A percentile compares a stretch with the other conserved stretches of the same genome.
phyloP scores from a whole-genome alignment of 371 early-diverging fungal species.

The Saksenaea oblongispora region DNA sequence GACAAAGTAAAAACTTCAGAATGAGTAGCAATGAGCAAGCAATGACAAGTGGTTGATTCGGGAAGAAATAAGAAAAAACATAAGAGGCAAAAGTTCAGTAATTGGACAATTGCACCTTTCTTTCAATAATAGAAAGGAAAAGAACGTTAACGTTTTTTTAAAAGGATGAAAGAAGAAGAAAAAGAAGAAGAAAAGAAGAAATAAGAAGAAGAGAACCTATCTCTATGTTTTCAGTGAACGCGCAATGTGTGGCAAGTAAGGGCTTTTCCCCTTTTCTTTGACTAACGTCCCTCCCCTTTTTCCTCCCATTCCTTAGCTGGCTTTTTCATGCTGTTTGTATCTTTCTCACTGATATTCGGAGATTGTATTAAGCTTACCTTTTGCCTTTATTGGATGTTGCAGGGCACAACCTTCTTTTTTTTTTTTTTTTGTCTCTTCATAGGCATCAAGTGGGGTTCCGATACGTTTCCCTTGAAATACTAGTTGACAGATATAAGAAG shows the following conservation, averaged over 20 bases:
- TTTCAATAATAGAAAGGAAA: not conserved
- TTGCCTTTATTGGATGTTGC: not conserved
- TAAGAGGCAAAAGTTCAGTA: not conserved
- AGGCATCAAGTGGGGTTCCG: too few species aligned
- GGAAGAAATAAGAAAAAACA: not conserved
- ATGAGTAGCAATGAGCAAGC: not conserved
- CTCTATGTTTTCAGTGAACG: conserved; percentile 3
- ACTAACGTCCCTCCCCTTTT: not conserved
- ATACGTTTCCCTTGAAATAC: too few species aligned
- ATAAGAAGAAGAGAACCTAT: not conserved
- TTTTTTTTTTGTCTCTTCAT: not conserved
- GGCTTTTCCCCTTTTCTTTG: not conserved
- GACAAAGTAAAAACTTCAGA: not conserved
- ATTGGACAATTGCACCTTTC: not conserved
- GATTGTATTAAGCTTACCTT: not conserved
- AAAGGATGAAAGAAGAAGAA: not conserved
- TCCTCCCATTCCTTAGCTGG: conserved; percentile 4
- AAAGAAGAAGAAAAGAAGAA: not conserved
- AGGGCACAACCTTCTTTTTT: not conserved
- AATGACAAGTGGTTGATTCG: not conserved
- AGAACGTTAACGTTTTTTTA: not conserved
- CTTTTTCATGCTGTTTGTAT: not conserved
- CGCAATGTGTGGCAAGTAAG: conserved; percentile 6
- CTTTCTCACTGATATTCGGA: not conserved
- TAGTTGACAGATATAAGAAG: too few species aligned